Percentiles rank a stretch among this genome's conserved stretches.
Conservation (phyloP, 208 protist genomes). For the Borovskyia barvae region DNA sequence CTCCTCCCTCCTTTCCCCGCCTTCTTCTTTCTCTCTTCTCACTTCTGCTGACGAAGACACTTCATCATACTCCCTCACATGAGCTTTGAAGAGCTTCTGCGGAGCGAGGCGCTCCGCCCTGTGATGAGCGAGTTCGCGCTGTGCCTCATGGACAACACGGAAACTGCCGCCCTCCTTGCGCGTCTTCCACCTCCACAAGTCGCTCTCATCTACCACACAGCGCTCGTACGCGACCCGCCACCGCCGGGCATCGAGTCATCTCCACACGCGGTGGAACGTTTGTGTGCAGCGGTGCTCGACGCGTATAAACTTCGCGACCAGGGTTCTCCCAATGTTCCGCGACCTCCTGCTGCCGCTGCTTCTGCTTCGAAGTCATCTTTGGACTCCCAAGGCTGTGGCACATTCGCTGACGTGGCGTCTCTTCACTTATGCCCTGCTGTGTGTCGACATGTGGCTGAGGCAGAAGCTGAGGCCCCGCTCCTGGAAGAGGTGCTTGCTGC, state of each 20-base stretch:
- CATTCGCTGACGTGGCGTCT: too few species aligned
- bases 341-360: not conserved
- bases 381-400: too few species aligned
- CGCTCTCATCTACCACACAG: slow-evolving; percentile 29
- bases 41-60: too few species aligned
- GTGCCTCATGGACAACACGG: slow-evolving; percentile 20
- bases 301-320: slow-evolving; percentile 3
- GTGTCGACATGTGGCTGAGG: not conserved
- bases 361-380: too few species aligned
- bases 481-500: slow-evolving; percentile 11
- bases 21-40: not conserved
- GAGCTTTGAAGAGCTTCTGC: slow-evolving; percentile 22
- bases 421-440: not conserved
- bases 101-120: slow-evolving; percentile 14
- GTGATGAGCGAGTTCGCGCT: slow-evolving; percentile 20
- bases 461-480: not conserved
- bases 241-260: not conserved
- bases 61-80: not conserved
- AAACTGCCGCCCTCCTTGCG: slow-evolving; percentile 16
- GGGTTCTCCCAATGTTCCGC: not conserved
- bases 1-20: not conserved
- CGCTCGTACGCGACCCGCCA: slow-evolving; percentile 9
- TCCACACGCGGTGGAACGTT: slow-evolving; percentile 3
- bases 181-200: slow-evolving; percentile 13
- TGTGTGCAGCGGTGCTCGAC: slow-evolving; percentile 14